These are phyloP conservation scores for Jaapia argillacea DNA, from an alignment of 768 basidiomycete species.

Conservation along the genomic window DNA sequence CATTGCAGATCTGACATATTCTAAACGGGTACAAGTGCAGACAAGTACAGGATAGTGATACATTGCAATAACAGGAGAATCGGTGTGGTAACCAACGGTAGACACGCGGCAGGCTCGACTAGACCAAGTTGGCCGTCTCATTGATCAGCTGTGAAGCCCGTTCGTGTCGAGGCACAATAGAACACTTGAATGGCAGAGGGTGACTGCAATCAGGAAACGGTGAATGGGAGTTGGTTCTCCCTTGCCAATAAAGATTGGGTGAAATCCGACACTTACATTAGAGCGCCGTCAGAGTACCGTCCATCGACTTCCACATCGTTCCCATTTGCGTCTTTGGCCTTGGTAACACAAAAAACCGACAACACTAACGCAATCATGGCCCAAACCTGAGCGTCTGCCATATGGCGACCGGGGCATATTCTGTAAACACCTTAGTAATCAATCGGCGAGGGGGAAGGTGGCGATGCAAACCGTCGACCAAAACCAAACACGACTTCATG, in stretches of 20 bases:
- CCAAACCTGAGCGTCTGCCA: constrained; percentile 22
- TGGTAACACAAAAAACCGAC: constrained; percentile 11
- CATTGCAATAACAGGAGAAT: no score
- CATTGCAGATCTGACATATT: no score
- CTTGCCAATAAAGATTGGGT: neutral
- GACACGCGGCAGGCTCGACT: no score
- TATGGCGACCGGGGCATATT: constrained; percentile 14
- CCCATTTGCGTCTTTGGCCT: constrained; percentile 14
- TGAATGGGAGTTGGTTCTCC: neutral
- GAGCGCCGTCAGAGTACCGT: constrained; percentile 19
- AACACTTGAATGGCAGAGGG: neutral
- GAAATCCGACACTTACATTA: constrained; percentile 20
- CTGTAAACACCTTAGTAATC: neutral
- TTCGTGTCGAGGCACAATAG: neutral
- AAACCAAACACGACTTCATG: neutral
- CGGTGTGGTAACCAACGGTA: no score
- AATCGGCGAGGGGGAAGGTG: neutral
- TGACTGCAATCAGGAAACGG: neutral
- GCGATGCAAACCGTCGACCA: neutral
- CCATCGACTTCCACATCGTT: constrained; percentile 16
- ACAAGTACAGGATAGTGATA: no score
- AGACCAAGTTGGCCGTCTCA: no score
- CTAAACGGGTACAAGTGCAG: no score
- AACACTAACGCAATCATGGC: constrained; percentile 20
- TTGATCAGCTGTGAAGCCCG: no score